These are phyloP conservation scores for Botrytis paeoniae DNA, from an alignment of 2,329 filamentous ascomycete species.

Conservation along the genomic window DNA sequence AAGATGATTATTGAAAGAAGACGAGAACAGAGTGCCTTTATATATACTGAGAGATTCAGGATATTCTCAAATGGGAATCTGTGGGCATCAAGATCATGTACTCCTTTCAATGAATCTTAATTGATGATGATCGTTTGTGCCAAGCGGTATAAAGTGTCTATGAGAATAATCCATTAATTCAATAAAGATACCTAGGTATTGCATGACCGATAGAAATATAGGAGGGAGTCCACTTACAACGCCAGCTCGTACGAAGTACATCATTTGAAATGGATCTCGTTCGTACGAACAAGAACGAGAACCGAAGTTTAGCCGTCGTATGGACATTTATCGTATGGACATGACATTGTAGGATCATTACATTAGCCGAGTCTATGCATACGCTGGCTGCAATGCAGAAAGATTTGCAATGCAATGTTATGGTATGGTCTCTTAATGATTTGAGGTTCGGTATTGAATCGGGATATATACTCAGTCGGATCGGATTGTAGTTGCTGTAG, in stretches of 20 bases:
- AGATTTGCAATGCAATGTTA: too few species aligned
- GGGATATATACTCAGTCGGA: too few species aligned
- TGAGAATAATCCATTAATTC: neutral
- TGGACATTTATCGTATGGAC: neutral
- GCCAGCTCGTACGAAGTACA: too few species aligned
- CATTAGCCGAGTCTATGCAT: neutral
- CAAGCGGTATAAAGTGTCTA: too few species aligned
- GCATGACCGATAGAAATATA: neutral
- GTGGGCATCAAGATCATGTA: neutral
- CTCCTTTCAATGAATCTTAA: neutral
- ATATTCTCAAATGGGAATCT: neutral
- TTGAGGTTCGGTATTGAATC: too few species aligned
- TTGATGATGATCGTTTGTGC: neutral
- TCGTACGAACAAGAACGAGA: neutral
- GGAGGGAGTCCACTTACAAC: neutral
- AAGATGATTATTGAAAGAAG: neutral
- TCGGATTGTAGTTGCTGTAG: too few species aligned
- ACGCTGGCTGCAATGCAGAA: too few species aligned
- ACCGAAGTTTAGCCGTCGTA: neutral
- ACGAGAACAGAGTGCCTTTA: neutral
- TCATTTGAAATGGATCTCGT: too few species aligned
- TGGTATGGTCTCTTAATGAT: too few species aligned
- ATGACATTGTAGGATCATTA: neutral
- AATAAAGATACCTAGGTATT: too few species aligned
- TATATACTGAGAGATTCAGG: neutral